Base-by-base conservation (phyloP, 352 stramenopile genomes). In the Phytophthora syringae region DNA sequence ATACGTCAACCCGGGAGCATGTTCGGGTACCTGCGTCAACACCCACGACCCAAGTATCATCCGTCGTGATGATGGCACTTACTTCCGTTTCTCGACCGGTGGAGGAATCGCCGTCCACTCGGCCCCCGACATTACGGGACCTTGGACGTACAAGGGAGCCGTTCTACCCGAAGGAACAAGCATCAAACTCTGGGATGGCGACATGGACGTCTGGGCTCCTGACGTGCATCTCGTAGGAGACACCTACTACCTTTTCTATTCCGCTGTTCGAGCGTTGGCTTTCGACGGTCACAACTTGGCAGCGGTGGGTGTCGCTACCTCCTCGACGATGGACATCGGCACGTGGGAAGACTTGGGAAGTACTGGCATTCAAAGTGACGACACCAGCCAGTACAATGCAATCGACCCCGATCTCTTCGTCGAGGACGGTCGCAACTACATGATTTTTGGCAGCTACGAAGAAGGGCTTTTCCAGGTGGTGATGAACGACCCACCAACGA, bases 211-310 rank as follows among this genome's bases (percentile, higher is more conserved):
- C 0, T 70, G 60, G 65, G 65, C 65, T 16, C 65, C 65, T 0
- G 42, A 59, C 24, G 60, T 74, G 2, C 65, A 74, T 34, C 40
- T 61, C n/a, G 65, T 74, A 5, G 65, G 40, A 12, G 32, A 74
- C 30, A 70, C 48, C 40, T 70, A 70, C 65, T 74, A 74, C 28
- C 18, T 74, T 27, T 74, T 70, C 52, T 74, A 74, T 22, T 64
- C 65, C 3, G 60, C 60, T 47, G 60, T 69, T 0, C 52, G 60
- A 25, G 30, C 36, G 10, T 3, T 60, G 20, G 52, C 59, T n/a
- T 69, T 69, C 16, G 52, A 66, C 13, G 47, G 60, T 2, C 60
- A 74, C 28, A 74, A 74, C 11, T 10, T 65, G 10, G 64, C 64
- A 18, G 60, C 60, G 0, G 47, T 70, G 13, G 60, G 65, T 5